Evolutionary conservation across 306 rosid species (phyloP), one percentile per base, ranked within the genome.

Genomic region (Quercus ilex): DNA sequence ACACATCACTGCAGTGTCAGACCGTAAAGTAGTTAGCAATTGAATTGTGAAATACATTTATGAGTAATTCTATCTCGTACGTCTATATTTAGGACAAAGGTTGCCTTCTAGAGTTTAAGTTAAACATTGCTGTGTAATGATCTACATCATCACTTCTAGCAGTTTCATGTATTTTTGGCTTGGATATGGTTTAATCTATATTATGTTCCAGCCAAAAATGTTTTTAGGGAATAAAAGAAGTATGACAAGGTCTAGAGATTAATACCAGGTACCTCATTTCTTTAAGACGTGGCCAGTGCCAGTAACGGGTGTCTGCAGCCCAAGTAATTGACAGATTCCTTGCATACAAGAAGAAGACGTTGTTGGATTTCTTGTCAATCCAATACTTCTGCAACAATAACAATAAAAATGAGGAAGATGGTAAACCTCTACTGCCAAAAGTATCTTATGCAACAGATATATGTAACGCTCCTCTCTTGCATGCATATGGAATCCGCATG

Each of bases 311-410:
- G 23, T 83, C 74, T 23, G 78, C 79, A 43, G 17, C 75, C 89
- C 91, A 85, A 38, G 80, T 65, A 49, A 88, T 82, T 12, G 55
- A 41, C 59, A 88, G 87, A 67, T 81, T 83, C 68, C 83, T 83
- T 73, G 91, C 83, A 80, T 80, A 85, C 59, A 88, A 33, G 84
- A 78, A 78, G 55, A 87, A 87, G 75, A 87, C 83, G 78, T 85
- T 78, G 28, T 88, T 83, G 53, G 68, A 17, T n/a, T 74, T 83
- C 71, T 80, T 87, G 71, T 83, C 91, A 18, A 87, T 58, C 88
- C 88, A 82, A 51, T 77, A 74, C 76, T 78, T 82, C 88, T 85
- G 85, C 43, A 59, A 64, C 55, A 35, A 10, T 25, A 56, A 8
- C 11, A 38, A 52, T 65, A 49, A 19, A 15, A 6, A 25, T 6